Evolutionary conservation across 306 rosid genomes (phyloP).

Genomic region (Herpetospermum pedunculosum): DNA sequence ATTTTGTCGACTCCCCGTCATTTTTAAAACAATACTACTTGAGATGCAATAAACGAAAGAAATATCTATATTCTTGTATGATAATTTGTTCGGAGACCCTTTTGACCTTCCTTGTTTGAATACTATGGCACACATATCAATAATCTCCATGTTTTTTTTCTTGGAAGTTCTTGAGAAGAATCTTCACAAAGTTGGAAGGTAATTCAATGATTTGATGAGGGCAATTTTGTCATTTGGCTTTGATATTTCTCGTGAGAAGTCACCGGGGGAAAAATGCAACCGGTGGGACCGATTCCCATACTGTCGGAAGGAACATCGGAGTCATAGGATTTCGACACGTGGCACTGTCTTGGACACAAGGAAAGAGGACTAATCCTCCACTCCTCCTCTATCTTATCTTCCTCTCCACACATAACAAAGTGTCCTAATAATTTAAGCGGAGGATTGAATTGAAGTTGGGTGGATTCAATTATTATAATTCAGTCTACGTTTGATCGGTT

Average conservation of each 20-base stretch:
- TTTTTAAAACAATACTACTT: no score
- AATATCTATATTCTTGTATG: no score
- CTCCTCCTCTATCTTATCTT: constrained; percentile 14
- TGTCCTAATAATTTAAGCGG: neutral
- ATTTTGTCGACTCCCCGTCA: no score
- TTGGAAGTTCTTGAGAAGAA: neutral
- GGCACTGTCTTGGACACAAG: constrained; percentile 7
- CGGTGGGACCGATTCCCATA: constrained; percentile 12
- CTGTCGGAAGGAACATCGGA: neutral
- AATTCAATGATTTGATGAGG: neutral
- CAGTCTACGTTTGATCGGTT: no score
- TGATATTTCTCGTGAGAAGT: constrained; percentile 2
- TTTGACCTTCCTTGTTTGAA: neutral
- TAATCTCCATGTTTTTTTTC: neutral
- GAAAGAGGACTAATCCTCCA: neutral
- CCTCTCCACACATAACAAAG: neutral
- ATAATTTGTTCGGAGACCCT: no score
- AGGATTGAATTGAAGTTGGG: no score
- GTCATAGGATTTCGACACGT: neutral
- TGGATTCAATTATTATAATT: no score
- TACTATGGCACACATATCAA: constrained; percentile 2
- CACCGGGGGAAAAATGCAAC: neutral
- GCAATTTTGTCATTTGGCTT: neutral
- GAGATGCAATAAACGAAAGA: no score
- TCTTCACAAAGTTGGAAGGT: no score